These are phyloP conservation scores for Linnemannia hyalina DNA, from an alignment of 192 early-diverging fungal genomes.

Conservation along the genomic window DNA sequence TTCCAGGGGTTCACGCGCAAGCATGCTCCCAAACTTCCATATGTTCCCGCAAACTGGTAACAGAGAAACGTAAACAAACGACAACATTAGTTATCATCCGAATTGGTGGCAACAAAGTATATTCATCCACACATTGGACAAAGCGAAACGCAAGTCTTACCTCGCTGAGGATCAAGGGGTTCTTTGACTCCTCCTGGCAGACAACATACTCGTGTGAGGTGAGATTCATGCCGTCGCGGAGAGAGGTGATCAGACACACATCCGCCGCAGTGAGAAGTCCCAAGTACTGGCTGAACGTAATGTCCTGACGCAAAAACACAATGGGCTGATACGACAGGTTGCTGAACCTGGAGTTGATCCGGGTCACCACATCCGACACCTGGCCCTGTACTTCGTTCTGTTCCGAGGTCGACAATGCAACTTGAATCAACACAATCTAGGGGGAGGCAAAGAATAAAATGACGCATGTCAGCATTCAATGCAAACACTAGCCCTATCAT, in stretches of 20 bases:
- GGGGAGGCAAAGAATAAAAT: not conserved
- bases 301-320: conserved; percentile 91
- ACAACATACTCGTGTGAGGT: conserved; percentile 95
- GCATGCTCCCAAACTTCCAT: conserved; percentile 87
- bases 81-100: not conserved
- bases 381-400: conserved; percentile 90
- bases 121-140: not conserved
- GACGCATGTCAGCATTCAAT: not conserved
- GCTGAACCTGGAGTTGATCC: conserved; percentile 94
- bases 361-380: conserved; percentile 90
- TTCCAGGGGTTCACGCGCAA: conserved; percentile 98
- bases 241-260: conserved; percentile 88
- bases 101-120: not conserved
- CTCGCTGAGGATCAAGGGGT: conserved; percentile 92
- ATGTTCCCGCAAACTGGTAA: conserved; percentile 92
- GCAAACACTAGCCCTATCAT: not conserved
- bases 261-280: conserved; percentile 91
- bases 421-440: conserved; percentile 93
- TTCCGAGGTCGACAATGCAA: conserved; percentile 91
- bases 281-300: conserved; percentile 91
- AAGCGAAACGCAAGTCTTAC: conserved; percentile 28
- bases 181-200: conserved; percentile 87
- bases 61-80: not conserved
- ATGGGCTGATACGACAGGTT: conserved; percentile 93
- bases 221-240: conserved; percentile 98